Evolutionary conservation across 768 basidiomycete species (phyloP).

Genomic region (Trametes villosa): DNA sequence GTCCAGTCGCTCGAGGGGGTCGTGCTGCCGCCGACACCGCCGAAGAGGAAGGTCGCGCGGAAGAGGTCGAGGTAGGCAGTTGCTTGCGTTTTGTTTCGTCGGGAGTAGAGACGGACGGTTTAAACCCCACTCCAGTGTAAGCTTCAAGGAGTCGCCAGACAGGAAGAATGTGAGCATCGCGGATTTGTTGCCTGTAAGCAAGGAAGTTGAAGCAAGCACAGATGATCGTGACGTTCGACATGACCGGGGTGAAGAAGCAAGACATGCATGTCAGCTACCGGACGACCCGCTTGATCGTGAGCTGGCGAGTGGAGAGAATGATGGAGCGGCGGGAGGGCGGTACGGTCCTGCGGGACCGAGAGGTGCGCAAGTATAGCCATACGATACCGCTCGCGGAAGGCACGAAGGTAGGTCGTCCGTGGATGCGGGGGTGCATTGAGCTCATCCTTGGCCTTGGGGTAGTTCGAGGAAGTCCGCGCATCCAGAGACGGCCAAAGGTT

Average conservation of each 20-base stretch:
- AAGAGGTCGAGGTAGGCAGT: constrained; percentile 64
- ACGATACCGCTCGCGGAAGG: constrained; percentile 76
- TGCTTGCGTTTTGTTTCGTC: background rate
- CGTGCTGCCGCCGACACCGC: constrained; percentile 20
- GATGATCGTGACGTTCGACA: constrained; percentile 71
- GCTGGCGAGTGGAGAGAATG: constrained; percentile 65
- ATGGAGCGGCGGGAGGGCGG: constrained; percentile 66
- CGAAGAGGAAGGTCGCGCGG: constrained; percentile 50
- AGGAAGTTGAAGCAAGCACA: constrained; percentile 24
- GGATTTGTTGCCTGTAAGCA: background rate
- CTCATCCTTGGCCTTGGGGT: background rate
- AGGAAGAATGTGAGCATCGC: constrained; percentile 50
- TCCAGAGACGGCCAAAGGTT: constrained; percentile 65
- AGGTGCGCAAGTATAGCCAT: constrained; percentile 66
- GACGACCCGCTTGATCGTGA: constrained; percentile 60
- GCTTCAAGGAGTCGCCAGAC: constrained; percentile 71
- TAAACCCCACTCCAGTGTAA: constrained; percentile 50
- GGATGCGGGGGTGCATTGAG: background rate
- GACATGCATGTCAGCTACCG: constrained; percentile 80
- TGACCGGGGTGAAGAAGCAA: constrained; percentile 70
- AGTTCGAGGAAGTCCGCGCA: constrained; percentile 79
- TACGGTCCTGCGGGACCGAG: constrained; percentile 61
- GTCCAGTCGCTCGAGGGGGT: constrained; percentile 66
- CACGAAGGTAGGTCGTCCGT: constrained; percentile 42
- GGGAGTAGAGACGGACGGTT: background rate